Evolutionary conservation across 345 rosid species (phyloP), one percentile per base, ranked within the genome.

Genomic region (Conringia planisiliqua): DNA sequence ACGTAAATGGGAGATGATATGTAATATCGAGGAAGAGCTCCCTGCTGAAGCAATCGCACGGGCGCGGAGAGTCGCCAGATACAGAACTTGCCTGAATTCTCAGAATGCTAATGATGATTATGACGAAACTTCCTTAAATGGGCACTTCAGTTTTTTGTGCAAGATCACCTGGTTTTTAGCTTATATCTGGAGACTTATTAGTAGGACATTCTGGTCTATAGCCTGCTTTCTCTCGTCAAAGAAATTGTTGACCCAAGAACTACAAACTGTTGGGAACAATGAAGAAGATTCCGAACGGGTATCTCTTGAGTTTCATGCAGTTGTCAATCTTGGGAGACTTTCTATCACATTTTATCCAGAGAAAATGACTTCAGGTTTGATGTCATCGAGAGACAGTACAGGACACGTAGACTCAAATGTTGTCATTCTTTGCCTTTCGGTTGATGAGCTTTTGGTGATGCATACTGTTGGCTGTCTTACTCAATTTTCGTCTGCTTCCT

Each of bases 11-110:
- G 79, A 79, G 66, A 73, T 78, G 73, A 85, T 94, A 70, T 79
- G 80, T 69, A 55, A 77, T 57, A 68, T 84, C 70, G 98, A 94
- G 79, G 85, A 84, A 72, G 75, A 89, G 73, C 87, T 94, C 48
- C 87, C 96, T 24, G 83, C 87, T 74, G 91, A 88, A 81, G 89
- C 91, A 61, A 86, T 94, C 62, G 84, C 88, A 58, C 94, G 84
- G 82, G 98, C 96, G 55, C 82, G 98, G 70, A 85, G 88, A 77
- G 84, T 91, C 70, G 96, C 87, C 67, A 83, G 95, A 63, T 80
- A 77, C 81, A 86, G 86, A 75, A 82, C 86, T 62, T 52, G 68
- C 30, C 62, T 82, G 69, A 69, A 75, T 27, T 64, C 72, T 77
- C 85, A 59, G 63, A 62, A 50, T 77, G 78, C 68, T 79, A 71